Conservation (phyloP, 2,329 filamentous ascomycete species). For the Fusarium pseudoanthophilum region DNA sequence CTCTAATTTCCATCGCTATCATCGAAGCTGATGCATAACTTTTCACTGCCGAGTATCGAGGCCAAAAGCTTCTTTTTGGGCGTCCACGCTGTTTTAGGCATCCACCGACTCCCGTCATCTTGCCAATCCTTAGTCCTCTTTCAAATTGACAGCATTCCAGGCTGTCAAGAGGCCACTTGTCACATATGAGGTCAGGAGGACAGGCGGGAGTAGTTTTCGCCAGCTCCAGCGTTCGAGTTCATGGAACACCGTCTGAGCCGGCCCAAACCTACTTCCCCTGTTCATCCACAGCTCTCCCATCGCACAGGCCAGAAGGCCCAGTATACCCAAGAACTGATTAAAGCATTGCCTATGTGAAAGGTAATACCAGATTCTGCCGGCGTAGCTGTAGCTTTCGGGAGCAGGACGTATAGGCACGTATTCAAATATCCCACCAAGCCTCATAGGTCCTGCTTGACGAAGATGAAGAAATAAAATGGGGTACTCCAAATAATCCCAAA, state of each 20-base stretch:
- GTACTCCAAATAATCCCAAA: background rate
- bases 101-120: background rate
- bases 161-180: background rate
- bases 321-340: background rate
- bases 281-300: background rate
- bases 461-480: background rate
- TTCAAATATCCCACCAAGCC: background rate
- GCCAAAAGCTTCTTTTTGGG: background rate
- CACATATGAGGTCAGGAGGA: background rate
- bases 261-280: background rate
- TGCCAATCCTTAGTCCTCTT: background rate
- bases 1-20: background rate
- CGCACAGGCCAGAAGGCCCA: background rate
- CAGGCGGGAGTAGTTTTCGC: background rate
- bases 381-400: background rate
- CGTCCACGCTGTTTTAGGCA: background rate
- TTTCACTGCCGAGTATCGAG: background rate
- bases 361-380: background rate
- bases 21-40: background rate
- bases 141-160: background rate
- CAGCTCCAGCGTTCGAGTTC: background rate
- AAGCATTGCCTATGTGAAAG: slow-evolving; percentile 9
- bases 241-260: background rate
- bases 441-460: background rate
- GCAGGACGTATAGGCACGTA: background rate